Evolutionary conservation across 2,329 filamentous ascomycete genomes (phyloP).

Genomic region (Phaeosphaeriaceae sp.): DNA sequence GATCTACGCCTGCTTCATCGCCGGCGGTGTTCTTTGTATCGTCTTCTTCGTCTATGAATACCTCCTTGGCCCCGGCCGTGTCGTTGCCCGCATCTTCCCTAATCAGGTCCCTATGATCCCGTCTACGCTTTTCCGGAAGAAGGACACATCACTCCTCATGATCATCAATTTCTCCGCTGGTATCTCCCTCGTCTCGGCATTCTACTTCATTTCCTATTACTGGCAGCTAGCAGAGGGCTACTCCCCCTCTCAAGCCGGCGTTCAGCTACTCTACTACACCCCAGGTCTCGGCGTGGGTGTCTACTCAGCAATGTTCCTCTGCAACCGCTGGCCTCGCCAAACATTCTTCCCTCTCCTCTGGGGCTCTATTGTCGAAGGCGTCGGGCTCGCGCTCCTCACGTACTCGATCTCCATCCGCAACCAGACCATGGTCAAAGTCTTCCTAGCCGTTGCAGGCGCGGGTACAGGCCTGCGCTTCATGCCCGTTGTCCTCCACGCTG

Average conservation of each 20-base stretch:
- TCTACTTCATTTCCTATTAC: slow-evolving; percentile 74
- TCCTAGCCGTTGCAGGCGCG: slow-evolving; percentile 69
- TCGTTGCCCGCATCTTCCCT: slow-evolving; percentile 58
- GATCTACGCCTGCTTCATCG: slow-evolving; percentile 61
- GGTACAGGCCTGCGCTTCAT: slow-evolving; percentile 72
- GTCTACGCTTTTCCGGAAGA: slow-evolving; percentile 63
- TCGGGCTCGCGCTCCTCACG: slow-evolving; percentile 65
- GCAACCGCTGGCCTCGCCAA: slow-evolving; percentile 67
- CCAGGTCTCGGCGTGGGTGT: slow-evolving; percentile 68
- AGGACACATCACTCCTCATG: slow-evolving; percentile 68
- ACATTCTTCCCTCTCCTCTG: slow-evolving; percentile 65
- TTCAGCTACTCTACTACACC: slow-evolving; percentile 68
- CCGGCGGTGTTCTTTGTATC: slow-evolving; percentile 58
- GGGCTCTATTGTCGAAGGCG: slow-evolving; percentile 58
- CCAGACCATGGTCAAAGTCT: slow-evolving; percentile 64
- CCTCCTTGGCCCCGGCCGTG: slow-evolving; percentile 59
- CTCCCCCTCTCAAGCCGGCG: slow-evolving; percentile 48
- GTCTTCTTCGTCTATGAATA: slow-evolving; percentile 62
- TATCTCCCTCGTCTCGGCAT: slow-evolving; percentile 61
- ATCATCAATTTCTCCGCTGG: slow-evolving; percentile 68
- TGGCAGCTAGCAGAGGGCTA: slow-evolving; percentile 68
- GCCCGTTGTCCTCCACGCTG: slow-evolving; percentile 67
- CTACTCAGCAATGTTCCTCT: slow-evolving; percentile 64
- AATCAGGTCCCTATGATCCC: slow-evolving; percentile 69
- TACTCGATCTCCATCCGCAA: slow-evolving; percentile 62